These are phyloP conservation scores for Colletotrichum liriopes DNA, from an alignment of 2,329 filamentous ascomycete species.

Conservation along the genomic window DNA sequence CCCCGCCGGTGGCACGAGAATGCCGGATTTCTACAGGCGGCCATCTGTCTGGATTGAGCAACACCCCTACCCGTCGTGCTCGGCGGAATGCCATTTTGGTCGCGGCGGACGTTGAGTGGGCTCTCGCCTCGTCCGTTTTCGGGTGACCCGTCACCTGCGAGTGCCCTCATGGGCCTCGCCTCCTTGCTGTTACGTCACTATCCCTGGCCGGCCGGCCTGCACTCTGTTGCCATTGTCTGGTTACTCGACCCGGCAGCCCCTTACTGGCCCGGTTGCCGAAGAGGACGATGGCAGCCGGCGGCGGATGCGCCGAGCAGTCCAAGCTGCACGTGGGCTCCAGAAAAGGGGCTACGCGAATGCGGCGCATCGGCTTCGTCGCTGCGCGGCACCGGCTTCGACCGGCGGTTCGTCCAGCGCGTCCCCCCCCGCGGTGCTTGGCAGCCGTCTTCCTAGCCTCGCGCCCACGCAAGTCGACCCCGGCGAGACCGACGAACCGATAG, in stretches of 20 bases:
- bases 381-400: not conserved
- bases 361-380: not conserved
- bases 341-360: not conserved
- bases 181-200: constrained; percentile 1
- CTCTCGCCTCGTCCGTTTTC: constrained; percentile 7
- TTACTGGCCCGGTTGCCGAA: constrained; percentile 3
- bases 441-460: not conserved
- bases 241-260: not conserved
- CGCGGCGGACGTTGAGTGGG: not conserved
- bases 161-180: not conserved
- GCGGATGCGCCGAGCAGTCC: not conserved
- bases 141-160: constrained; percentile 19
- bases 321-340: not conserved
- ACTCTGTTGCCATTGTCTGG: not conserved
- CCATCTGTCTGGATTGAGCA: constrained; percentile 4
- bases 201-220: not conserved
- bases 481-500: not conserved
- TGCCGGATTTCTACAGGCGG: not conserved
- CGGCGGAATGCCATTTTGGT: constrained; percentile 1
- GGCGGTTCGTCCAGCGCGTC: not conserved
- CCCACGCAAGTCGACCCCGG: not conserved
- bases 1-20: not conserved
- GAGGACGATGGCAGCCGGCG: not conserved
- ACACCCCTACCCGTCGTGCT: not conserved
- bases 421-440: not conserved